Percentiles rank a stretch among this genome's conserved stretches.
Evolutionary conservation across 495 filamentous ascomycete genomes (phyloP).

Genomic region (Amorphotheca resinae): DNA sequence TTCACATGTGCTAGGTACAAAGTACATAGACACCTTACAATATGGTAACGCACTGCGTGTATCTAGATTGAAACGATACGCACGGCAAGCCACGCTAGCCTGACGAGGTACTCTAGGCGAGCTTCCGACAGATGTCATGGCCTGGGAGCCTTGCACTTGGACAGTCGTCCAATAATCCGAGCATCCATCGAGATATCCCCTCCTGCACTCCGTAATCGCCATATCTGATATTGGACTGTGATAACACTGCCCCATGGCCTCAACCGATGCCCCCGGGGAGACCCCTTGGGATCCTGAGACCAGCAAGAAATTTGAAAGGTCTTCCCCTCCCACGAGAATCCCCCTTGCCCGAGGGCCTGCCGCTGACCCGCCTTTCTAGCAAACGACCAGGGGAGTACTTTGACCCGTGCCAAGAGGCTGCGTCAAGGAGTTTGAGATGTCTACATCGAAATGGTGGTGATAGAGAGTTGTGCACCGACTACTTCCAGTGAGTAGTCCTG

Average conservation of each 20-base stretch:
- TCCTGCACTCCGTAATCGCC: neutral
- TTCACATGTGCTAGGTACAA: too few species aligned
- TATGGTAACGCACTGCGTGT: too few species aligned
- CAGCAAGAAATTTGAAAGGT: constrained; percentile 34
- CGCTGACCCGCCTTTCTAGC: constrained; percentile 29
- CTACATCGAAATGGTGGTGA: constrained; percentile 78
- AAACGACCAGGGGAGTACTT: constrained; percentile 78
- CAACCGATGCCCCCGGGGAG: constrained; percentile 8
- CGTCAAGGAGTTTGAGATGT: constrained; percentile 71
- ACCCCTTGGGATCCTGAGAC: constrained; percentile 28
- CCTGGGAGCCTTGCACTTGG: too few species aligned
- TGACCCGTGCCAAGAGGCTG: constrained; percentile 93
- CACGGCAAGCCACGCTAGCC: too few species aligned
- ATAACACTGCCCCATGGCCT: constrained; percentile 13
- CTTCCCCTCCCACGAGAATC: neutral
- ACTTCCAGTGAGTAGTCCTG: constrained; percentile 66
- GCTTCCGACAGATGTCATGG: too few species aligned
- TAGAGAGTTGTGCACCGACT: constrained; percentile 77
- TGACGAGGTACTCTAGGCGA: too few species aligned
- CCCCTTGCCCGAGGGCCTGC: neutral
- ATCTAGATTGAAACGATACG: too few species aligned
- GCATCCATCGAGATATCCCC: too few species aligned
- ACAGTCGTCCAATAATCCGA: too few species aligned
- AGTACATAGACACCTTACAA: too few species aligned
- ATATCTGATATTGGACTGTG: neutral